Base-by-base conservation (phyloP, 2,329 filamentous ascomycete species). In the Clarireedia paspali region DNA sequence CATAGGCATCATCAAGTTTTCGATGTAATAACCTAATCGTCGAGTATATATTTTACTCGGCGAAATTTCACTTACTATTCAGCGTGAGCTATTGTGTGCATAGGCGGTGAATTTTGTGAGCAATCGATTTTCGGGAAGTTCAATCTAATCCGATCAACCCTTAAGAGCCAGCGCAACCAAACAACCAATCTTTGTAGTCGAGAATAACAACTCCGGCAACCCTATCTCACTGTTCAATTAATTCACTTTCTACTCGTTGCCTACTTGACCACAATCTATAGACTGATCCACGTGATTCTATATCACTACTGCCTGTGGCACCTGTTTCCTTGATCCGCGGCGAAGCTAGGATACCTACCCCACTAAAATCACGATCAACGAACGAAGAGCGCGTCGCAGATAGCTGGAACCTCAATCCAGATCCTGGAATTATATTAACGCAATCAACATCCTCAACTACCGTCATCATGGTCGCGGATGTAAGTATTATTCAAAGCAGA, bases 381-480 rank as follows among this genome's bases (percentile, higher is more conserved):
- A 52, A 57, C 50, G 42, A 17, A 50, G 38, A 45, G 55, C 50
- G 36, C 55, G 42, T 48, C 42, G 36, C 50, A 57, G 48, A 23
- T 34, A 24, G 40, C 38, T 44, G 23, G 39, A 26, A 30, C 42
- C 24, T 52, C 47, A 58, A 27, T 46, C 44, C 38, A 30, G 52
- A 54, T 48, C 12, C 38, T n/a, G n/a, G 27, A 27, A 54, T 39
- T 42, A 23, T 45, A 46, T 42, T 39, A 40, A 55, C 42, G 50
- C 50, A 40, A 48, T 53, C 36, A 17, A 46, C 9, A 42, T 38
- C 20, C 50, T 39, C 48, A 24, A 42, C 27, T 40, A 53, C 44
- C 47, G 47, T 57, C 62, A 68, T 60, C 38, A 68, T 68, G 66
- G 66, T 68, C 58, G 64, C 62, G 30, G 66, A 68, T 61, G 65